These are phyloP conservation scores for Colletotrichum magnum DNA, from an alignment of 2,329 filamentous ascomycete genomes.

Conservation along the genomic window DNA sequence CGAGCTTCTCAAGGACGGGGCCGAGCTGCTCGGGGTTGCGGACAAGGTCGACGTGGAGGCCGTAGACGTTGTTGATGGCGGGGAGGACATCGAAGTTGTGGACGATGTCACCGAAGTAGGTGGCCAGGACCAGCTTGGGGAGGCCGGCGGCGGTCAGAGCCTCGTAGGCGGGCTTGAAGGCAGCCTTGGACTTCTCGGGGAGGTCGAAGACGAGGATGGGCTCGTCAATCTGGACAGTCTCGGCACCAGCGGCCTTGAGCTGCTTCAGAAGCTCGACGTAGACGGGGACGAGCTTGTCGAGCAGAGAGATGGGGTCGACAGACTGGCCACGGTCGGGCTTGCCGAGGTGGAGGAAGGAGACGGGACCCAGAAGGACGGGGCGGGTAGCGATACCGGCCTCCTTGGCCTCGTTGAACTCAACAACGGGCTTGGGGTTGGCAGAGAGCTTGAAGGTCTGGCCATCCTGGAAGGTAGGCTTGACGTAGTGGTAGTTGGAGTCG, in stretches of 20 bases:
- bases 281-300: conserved; percentile 93
- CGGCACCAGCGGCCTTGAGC: conserved; percentile 96
- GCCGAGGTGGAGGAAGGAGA: conserved; percentile 96
- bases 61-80: conserved; percentile 73
- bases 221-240: conserved; percentile 98
- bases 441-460: conserved; percentile 95
- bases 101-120: conserved; percentile 99
- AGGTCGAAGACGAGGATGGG: conserved; percentile 97
- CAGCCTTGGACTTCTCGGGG: conserved; percentile 88
- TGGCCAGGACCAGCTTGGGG: conserved; percentile 91
- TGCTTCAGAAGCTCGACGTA: conserved; percentile 93
- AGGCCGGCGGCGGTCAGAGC: conserved; percentile 85
- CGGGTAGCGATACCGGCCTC: conserved; percentile 93
- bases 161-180: conserved; percentile 98
- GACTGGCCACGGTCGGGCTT: conserved; percentile 98
- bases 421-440: conserved; percentile 91
- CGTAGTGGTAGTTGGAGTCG: conserved; percentile 99
- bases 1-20: conserved; percentile 84
- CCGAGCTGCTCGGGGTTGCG: conserved; percentile 98
- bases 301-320: conserved; percentile 92
- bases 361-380: conserved; percentile 94
- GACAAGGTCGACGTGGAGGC: conserved; percentile 94
- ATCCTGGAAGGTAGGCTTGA: conserved; percentile 98
- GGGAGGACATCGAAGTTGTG: conserved; percentile 96
- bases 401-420: conserved; percentile 97